Evolutionary conservation across 2,329 filamentous ascomycete species (phyloP).

Genomic region (Xylariaceae sp.): DNA sequence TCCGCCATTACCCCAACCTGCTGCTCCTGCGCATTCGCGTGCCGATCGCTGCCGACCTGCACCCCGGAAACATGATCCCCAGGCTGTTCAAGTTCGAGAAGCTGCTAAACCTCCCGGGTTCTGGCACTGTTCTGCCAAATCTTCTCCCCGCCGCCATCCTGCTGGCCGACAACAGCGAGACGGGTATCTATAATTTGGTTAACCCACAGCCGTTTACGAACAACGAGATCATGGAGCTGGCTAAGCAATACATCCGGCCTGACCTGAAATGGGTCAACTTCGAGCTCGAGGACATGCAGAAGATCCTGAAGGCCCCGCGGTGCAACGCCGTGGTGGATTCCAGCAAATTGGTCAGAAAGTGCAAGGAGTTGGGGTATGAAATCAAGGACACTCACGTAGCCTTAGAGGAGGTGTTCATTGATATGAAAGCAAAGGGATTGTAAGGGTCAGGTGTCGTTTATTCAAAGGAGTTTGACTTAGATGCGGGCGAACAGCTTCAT

Average conservation of each 20-base stretch:
- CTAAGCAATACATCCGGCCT: conserved; percentile 12
- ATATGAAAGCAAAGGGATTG: conserved; percentile 6
- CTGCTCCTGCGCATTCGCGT: conserved; percentile 8
- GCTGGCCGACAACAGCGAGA: conserved; percentile 7
- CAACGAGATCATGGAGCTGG: conserved; percentile 16
- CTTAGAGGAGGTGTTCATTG: conserved; percentile 7
- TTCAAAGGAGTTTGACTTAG: background rate
- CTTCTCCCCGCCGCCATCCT: conserved; percentile 13
- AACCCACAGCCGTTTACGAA: conserved; percentile 2
- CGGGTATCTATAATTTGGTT: conserved; percentile 14
- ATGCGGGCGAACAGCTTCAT: background rate
- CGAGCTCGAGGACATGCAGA: conserved; percentile 7
- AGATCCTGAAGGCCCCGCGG: conserved; percentile 10
- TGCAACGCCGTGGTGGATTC: conserved; percentile 9
- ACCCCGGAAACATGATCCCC: conserved; percentile 7
- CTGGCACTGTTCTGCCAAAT: conserved; percentile 8
- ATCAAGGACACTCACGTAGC: conserved; percentile 11
- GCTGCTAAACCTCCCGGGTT: conserved; percentile 6
- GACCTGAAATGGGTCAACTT: conserved; percentile 13
- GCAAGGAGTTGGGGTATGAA: conserved; percentile 10
- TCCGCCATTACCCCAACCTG: conserved; percentile 14
- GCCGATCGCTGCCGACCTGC: conserved; percentile 9
- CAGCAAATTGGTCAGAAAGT: conserved; percentile 8
- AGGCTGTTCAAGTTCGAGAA: conserved; percentile 8
- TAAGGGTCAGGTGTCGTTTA: background rate